Conservation (phyloP, 2,329 filamentous ascomycete genomes). For the Penicillium sp. region DNA sequence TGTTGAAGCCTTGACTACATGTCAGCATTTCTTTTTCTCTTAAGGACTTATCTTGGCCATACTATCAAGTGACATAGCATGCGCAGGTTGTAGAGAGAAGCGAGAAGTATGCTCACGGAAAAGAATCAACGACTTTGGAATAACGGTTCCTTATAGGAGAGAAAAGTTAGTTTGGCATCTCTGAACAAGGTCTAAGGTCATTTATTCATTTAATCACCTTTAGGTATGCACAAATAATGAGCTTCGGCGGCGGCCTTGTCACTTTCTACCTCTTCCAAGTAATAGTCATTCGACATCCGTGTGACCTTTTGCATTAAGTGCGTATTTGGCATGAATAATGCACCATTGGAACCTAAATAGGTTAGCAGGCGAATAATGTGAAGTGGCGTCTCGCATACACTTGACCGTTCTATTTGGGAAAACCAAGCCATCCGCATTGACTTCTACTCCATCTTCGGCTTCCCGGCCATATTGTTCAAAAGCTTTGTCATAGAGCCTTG, state of each 20-base stretch:
- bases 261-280: neutral
- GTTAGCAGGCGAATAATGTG: neutral
- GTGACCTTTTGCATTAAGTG: neutral
- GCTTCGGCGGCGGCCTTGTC: neutral
- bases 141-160: neutral
- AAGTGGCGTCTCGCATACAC: neutral
- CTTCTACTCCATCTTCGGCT: neutral
- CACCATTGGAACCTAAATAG: neutral
- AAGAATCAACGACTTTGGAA: neutral
- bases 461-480: neutral
- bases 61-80: neutral
- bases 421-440: neutral
- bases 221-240: neutral
- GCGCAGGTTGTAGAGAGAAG: neutral
- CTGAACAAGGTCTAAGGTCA: neutral
- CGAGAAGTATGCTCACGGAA: neutral
- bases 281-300: neutral
- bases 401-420: neutral
- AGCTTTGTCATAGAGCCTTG: neutral
- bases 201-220: neutral
- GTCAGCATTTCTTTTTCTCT: neutral
- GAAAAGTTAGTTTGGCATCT: neutral
- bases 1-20: neutral
- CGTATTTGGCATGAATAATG: neutral
- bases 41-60: neutral